Evolutionary conservation across 1,284 basidiomycete genomes (phyloP).

Genomic region (Ustilago trichophora): DNA sequence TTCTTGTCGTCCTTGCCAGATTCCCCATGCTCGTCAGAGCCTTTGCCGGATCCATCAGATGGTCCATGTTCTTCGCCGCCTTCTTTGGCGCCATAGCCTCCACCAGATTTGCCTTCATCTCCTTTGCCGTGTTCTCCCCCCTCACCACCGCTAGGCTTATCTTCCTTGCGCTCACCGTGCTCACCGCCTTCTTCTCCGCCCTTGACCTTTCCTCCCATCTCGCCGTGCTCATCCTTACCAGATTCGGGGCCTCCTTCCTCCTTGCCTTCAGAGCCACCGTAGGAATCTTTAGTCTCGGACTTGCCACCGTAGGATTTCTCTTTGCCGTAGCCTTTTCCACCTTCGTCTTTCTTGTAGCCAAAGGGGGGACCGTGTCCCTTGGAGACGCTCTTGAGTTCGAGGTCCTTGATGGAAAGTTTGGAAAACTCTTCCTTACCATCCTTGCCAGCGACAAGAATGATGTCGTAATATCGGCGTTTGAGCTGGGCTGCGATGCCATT

Average conservation of each 20-base stretch:
- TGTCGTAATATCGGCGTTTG: constrained; percentile 17
- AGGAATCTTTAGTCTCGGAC: not conserved
- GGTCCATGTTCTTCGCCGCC: not conserved
- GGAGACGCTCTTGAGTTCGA: constrained; percentile 8
- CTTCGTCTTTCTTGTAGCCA: constrained; percentile 4
- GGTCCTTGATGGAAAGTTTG: constrained; percentile 5
- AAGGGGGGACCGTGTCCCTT: constrained; percentile 12
- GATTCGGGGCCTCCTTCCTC: not conserved
- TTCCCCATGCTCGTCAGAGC: not conserved
- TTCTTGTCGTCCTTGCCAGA: not conserved
- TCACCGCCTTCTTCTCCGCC: not conserved
- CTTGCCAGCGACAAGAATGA: constrained; percentile 8
- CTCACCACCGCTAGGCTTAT: not conserved
- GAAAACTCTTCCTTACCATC: constrained; percentile 4
- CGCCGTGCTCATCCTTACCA: not conserved
- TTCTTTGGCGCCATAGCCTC: not conserved
- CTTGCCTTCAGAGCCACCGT: not conserved
- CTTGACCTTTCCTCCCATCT: not conserved
- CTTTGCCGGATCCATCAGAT: not conserved
- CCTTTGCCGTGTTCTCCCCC: not conserved
- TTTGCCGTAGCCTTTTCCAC: constrained; percentile 1
- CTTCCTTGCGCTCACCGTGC: not conserved
- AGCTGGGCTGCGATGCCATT: constrained; percentile 2
- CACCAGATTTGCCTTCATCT: not conserved
- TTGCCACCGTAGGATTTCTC: constrained; percentile 1